Base-by-base conservation (phyloP, 371 early-diverging fungal species). In the Entomophthora muscae region DNA sequence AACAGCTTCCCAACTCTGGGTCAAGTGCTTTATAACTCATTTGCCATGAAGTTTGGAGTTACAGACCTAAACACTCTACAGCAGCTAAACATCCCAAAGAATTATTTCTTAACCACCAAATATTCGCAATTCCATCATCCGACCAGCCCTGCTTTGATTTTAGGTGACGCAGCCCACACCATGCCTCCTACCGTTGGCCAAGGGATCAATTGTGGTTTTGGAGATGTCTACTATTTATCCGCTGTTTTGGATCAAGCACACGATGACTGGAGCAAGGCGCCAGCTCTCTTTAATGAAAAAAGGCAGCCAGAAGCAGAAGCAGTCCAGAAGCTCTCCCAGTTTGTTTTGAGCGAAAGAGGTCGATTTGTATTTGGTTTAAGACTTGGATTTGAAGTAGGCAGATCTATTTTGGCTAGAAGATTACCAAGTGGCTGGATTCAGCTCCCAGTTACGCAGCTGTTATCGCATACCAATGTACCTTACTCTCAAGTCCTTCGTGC, bases 141-240 rank as follows among this genome's bases (percentile, higher is more conserved):
- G 13, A 58, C 58, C 30, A 3, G 21, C 21, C 30, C 58, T 30
- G 82, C 77, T 0, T 76, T 95, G n/a, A 85, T 94, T 32, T 69
- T 98, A 42, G 98, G 98, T 27, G 98, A 98, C 70, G 93, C 98
- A 0, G 94, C 96, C 0, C 98, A 98, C 69, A 88, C 91, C 23
- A 95, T 95, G 94, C 95, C 95, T 0, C 98, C 98, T 1, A 95
- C 95, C 68, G 95, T 87, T 57, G 91, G 89, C 7, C 89, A 92
- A 67, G 98, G 98, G 1, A 94, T 98, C 95, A 98, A 98, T 72
- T 91, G 93, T 74, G 98, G 96, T 1, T 93, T 98, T 66, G 93
- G 95, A 69, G 98, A 98, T 67, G 81, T 90, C 17, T 76, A 83
- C 52, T 80, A 84, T 23, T 76, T 98, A 2, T 82, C 88, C 64